These are phyloP conservation scores for Tylopilus sp. DNA, from an alignment of 768 basidiomycete genomes.

Conservation along the genomic window DNA sequence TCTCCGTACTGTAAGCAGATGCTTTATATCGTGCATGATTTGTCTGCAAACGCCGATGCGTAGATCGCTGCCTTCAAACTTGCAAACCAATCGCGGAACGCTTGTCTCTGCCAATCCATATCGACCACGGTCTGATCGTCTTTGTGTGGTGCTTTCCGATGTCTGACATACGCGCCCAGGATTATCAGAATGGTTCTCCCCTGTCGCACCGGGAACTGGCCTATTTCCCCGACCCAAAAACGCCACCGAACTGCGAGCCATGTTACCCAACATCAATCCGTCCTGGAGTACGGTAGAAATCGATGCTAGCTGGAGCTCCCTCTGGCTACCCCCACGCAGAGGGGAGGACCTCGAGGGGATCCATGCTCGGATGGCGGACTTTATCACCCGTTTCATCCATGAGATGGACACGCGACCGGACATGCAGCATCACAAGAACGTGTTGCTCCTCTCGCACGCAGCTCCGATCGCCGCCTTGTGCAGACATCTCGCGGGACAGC, in stretches of 20 bases:
- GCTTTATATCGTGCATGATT: background rate
- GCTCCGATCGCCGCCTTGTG: slow-evolving; percentile 70
- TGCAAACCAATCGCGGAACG: slow-evolving; percentile 58
- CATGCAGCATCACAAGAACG: slow-evolving; percentile 40
- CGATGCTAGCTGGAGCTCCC: slow-evolving; percentile 58
- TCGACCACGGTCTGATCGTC: slow-evolving; percentile 63
- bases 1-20: slow-evolving; percentile 71
- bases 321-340: slow-evolving; percentile 68
- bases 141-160: slow-evolving; percentile 6
- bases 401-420: slow-evolving; percentile 46
- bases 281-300: slow-evolving; percentile 59
- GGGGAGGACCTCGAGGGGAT: slow-evolving; percentile 67
- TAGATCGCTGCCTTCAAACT: slow-evolving; percentile 89
- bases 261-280: slow-evolving; percentile 60
- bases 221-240: slow-evolving; percentile 71
- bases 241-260: slow-evolving; percentile 48
- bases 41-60: background rate
- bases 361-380: slow-evolving; percentile 55
- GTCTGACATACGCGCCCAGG: slow-evolving; percentile 35
- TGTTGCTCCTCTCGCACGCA: slow-evolving; percentile 71
- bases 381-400: slow-evolving; percentile 49
- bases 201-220: slow-evolving; percentile 60
- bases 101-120: slow-evolving; percentile 64
- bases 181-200: slow-evolving; percentile 78
- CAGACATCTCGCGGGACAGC: slow-evolving; percentile 53